Conservation (phyloP, 192 early-diverging fungal species). For the Tieghemiomyces parasiticus region DNA sequence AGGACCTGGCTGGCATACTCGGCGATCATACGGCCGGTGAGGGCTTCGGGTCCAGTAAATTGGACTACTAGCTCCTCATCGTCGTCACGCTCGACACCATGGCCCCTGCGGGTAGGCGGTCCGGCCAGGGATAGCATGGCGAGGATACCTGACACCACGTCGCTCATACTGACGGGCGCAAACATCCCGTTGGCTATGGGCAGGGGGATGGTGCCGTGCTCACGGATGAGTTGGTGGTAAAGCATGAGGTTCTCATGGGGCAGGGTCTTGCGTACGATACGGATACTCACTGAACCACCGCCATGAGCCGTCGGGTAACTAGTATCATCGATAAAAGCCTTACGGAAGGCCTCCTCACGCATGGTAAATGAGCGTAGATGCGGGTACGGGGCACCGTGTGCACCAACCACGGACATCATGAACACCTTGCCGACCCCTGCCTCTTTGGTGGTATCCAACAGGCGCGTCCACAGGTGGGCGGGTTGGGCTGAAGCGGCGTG, state of each 20-base stretch:
- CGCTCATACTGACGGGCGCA: not conserved
- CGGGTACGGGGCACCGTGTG: not conserved
- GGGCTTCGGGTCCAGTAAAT: not conserved
- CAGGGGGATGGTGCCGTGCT: not conserved
- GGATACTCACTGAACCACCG: not conserved
- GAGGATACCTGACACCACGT: not conserved
- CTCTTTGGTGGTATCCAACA: not conserved
- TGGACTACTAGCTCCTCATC: constrained; percentile 3
- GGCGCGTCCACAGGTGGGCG: not conserved
- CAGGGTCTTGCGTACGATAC: constrained; percentile 1
- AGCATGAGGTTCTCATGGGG: constrained; percentile 2
- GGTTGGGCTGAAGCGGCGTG: not conserved
- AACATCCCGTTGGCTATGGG: not conserved
- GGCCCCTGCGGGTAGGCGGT: no score
- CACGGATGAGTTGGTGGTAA: not conserved
- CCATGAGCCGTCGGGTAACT: not conserved
- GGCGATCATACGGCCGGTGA: not conserved
- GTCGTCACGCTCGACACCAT: no score
- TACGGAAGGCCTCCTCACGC: not conserved
- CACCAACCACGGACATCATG: constrained; percentile 1
- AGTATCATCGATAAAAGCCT: not conserved
- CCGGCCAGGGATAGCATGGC: not conserved
- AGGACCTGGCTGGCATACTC: constrained; percentile 5
- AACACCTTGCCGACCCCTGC: not conserved
- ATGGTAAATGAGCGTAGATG: not conserved